These are phyloP conservation scores for Lichina pygmaea DNA, from an alignment of 495 filamentous ascomycete species.

Conservation along the genomic window DNA sequence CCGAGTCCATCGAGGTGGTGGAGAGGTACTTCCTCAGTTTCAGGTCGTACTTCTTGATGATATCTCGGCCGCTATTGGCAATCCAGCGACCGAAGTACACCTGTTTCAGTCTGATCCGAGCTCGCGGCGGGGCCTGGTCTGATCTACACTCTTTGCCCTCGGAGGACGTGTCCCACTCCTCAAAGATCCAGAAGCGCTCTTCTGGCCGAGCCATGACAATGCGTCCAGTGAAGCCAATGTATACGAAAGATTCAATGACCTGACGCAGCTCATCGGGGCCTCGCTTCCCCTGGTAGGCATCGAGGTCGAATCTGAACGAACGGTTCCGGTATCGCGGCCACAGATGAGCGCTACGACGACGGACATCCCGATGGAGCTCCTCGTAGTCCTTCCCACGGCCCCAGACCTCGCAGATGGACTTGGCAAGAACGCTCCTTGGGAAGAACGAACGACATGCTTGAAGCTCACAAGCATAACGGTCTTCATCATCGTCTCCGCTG, in stretches of 20 bases:
- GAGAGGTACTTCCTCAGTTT: slow-evolving; percentile 86
- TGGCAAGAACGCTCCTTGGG: slow-evolving; percentile 48
- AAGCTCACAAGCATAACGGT: too few relatives aligned
- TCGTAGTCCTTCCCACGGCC: slow-evolving; percentile 39
- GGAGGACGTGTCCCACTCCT: slow-evolving; percentile 29
- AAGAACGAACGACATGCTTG: slow-evolving; percentile 35
- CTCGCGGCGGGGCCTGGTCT: slow-evolving; percentile 4
- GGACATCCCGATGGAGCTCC: slow-evolving; percentile 38
- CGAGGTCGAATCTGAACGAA: slow-evolving; percentile 63
- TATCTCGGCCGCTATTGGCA: slow-evolving; percentile 29
- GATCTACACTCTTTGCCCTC: slow-evolving; percentile 5
- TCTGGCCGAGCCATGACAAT: slow-evolving; percentile 49
- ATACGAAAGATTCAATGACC: slow-evolving; percentile 60
- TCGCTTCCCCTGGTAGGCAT: slow-evolving; percentile 48
- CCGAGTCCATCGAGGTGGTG: slow-evolving; percentile 91
- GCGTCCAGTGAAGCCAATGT: slow-evolving; percentile 46
- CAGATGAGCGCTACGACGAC: slow-evolving; percentile 22
- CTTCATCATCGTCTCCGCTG: slow-evolving; percentile 20
- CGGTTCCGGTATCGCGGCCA: slow-evolving; percentile 33
- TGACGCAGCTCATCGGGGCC: slow-evolving; percentile 24
- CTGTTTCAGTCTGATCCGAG: slow-evolving; percentile 16
- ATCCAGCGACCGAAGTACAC: slow-evolving; percentile 51
- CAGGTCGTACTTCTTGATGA: slow-evolving; percentile 53
- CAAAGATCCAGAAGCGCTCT: slow-evolving; percentile 48
- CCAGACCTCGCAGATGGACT: slow-evolving; percentile 75